Conservation (phyloP, 345 rosid species). For the Citropsis articulata region DNA sequence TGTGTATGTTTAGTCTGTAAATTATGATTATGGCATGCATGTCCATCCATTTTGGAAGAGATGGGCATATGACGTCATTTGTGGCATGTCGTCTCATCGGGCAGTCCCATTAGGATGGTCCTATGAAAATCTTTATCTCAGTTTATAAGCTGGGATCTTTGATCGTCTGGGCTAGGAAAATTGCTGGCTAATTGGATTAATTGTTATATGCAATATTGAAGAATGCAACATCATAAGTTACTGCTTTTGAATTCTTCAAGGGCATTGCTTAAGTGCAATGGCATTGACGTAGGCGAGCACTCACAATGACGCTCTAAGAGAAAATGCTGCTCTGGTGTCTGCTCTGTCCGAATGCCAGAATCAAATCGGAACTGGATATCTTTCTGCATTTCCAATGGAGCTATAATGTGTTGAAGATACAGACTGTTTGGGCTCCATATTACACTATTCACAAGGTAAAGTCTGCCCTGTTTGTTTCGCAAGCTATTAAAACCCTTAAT, state of each 20-base stretch:
- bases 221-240: too few relatives aligned
- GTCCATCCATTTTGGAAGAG: too few relatives aligned
- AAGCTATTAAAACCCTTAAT: not conserved
- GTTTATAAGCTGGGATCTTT: too few relatives aligned
- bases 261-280: conserved; percentile 60
- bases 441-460: conserved; percentile 55
- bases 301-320: conserved; percentile 25
- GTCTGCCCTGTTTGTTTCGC: rapidly evolving
- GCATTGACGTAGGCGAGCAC: conserved; percentile 62
- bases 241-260: conserved; percentile 22
- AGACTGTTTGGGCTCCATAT: conserved; percentile 56
- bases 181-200: too few relatives aligned
- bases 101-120: too few relatives aligned
- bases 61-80: too few relatives aligned
- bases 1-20: not conserved
- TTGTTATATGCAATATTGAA: too few relatives aligned
- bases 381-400: conserved; percentile 49
- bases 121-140: too few relatives aligned
- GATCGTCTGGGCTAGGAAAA: too few relatives aligned
- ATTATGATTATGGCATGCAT: too few relatives aligned
- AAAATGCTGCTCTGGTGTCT: conserved; percentile 38
- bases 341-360: conserved; percentile 45
- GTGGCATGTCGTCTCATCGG: too few relatives aligned
- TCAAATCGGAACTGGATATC: conserved; percentile 47
- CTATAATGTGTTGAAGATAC: conserved; percentile 44